phyloP scores from a whole-genome alignment of 225 moss, liverwort and hornwort species.

The Pseudoscleropodium purum region DNA sequence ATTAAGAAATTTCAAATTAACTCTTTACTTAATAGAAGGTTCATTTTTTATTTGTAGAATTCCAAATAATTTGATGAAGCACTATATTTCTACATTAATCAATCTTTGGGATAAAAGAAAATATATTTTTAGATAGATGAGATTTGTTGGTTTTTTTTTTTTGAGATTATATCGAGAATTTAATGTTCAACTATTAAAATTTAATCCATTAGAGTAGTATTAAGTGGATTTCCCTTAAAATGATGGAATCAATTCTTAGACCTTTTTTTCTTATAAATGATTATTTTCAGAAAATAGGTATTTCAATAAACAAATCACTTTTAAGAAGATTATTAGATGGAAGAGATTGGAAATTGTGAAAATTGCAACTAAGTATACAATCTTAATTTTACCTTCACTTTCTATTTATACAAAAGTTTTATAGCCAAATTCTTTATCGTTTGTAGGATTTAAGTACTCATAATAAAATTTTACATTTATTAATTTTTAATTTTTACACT shows the following conservation, averaged over 20 bases:
- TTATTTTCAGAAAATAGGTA: background rate
- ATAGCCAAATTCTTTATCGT: background rate
- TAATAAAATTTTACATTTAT: background rate
- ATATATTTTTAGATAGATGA: too few relatives aligned
- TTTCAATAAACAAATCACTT: background rate
- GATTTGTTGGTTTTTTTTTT: background rate
- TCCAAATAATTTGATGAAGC: background rate
- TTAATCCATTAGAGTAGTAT: background rate
- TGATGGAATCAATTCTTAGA: background rate
- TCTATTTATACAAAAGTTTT: background rate
- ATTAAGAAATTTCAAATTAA: background rate
- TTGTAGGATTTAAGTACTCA: background rate
- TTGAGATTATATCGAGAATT: background rate
- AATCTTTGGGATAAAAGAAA: background rate
- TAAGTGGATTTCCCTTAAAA: background rate
- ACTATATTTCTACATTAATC: background rate
- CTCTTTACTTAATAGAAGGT: background rate
- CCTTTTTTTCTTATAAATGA: background rate
- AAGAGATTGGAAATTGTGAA: background rate
- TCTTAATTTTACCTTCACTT: background rate
- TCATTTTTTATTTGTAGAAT: background rate
- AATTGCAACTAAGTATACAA: background rate
- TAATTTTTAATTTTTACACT: background rate
- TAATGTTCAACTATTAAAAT: background rate
- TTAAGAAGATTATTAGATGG: background rate